Conservation (phyloP, 768 basidiomycete genomes). For the Lactifluus volemus region DNA sequence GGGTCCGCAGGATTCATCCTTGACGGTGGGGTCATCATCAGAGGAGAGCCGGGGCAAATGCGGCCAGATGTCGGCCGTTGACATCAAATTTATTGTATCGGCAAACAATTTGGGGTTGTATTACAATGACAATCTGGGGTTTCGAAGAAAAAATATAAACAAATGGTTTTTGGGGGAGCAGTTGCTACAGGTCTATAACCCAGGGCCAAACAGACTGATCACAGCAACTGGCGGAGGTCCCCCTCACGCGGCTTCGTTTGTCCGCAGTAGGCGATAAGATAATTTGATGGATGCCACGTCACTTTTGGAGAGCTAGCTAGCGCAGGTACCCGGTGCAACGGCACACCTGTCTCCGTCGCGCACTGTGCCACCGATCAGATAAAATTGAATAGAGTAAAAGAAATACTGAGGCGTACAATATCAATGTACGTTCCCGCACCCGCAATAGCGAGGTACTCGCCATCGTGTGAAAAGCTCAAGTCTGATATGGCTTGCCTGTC, state of each 20-base stretch:
- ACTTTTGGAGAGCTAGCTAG: slow-evolving; percentile 68
- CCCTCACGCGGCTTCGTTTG: slow-evolving; percentile 62
- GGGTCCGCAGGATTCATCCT: slow-evolving; percentile 30
- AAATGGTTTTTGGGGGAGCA: not conserved
- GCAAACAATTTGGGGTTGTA: no score
- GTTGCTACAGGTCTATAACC: slow-evolving; percentile 22
- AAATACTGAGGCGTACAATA: slow-evolving; percentile 37
- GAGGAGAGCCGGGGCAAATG: no score
- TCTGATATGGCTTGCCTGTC: slow-evolving; percentile 59
- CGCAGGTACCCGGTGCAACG: slow-evolving; percentile 68
- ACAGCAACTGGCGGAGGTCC: slow-evolving; percentile 55
- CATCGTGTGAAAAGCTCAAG: slow-evolving; percentile 75
- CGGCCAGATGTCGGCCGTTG: not conserved
- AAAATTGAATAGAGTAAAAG: not conserved
- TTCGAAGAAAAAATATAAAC: no score
- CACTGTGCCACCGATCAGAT: slow-evolving; percentile 37
- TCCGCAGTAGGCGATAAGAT: slow-evolving; percentile 75
- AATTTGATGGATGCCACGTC: slow-evolving; percentile 74
- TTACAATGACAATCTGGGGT: no score
- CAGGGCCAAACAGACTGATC: slow-evolving; percentile 63
- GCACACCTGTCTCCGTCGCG: slow-evolving; percentile 66
- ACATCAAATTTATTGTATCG: no score
- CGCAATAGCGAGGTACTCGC: slow-evolving; percentile 75
- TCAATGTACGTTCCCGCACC: slow-evolving; percentile 66
- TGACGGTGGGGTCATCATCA: not conserved